phyloP scores from a whole-genome alignment of 2,329 filamentous ascomycete species.

The Talaromyces sp. region DNA sequence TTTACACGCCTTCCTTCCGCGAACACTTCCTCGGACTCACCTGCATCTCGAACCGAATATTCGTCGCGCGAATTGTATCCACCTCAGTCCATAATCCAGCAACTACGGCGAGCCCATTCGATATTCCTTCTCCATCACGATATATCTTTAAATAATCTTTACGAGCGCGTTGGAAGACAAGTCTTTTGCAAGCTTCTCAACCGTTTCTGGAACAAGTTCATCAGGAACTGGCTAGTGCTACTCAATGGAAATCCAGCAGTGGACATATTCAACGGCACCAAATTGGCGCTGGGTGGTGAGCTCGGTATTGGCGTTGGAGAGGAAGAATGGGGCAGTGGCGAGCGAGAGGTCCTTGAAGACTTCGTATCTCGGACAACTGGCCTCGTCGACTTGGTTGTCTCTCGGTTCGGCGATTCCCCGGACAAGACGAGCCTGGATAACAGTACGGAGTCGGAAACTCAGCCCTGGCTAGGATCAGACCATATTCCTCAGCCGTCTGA shows the following conservation, averaged over 20 bases:
- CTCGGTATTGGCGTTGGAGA: constrained; percentile 91
- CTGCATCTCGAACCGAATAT: constrained; percentile 60
- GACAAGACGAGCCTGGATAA: constrained; percentile 12
- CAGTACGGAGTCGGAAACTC: constrained; percentile 19
- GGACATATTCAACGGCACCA: constrained; percentile 74
- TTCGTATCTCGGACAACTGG: constrained; percentile 74
- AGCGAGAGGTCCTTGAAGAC: constrained; percentile 89
- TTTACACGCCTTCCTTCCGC: constrained; percentile 65
- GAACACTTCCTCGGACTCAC: constrained; percentile 29
- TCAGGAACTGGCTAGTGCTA: constrained; percentile 73
- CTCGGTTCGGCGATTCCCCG: constrained; percentile 66
- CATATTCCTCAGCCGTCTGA: constrained; percentile 64
- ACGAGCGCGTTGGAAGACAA: constrained; percentile 55
- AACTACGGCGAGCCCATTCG: constrained; percentile 75
- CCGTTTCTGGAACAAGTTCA: constrained; percentile 72
- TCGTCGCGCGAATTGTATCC: constrained; percentile 88
- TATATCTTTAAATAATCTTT: constrained; percentile 64
- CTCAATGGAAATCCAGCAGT: constrained; percentile 82
- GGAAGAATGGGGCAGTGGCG: constrained; percentile 88
- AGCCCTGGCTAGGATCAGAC: constrained; percentile 70
- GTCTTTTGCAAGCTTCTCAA: constrained; percentile 68
- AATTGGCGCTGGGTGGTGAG: constrained; percentile 83
- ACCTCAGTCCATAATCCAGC: constrained; percentile 67
- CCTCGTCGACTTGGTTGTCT: constrained; percentile 80
- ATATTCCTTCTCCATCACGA: constrained; percentile 86